These are phyloP conservation scores for Cochlearia excelsa DNA, from an alignment of 345 rosid species.

Conservation along the genomic window DNA sequence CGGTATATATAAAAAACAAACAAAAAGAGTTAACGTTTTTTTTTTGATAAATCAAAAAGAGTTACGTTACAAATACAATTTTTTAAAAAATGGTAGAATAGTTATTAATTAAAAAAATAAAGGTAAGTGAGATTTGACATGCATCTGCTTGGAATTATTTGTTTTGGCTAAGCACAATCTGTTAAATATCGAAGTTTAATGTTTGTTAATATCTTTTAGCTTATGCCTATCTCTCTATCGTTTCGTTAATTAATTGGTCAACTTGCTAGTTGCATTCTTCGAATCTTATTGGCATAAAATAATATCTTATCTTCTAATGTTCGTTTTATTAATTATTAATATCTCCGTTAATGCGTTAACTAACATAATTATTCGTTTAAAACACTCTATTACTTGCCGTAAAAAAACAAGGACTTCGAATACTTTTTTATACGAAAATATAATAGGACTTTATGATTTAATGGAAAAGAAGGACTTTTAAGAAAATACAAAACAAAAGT, in stretches of 20 bases:
- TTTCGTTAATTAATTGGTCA: conserved; percentile 29
- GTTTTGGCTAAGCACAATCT: conserved; percentile 29
- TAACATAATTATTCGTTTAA: too few relatives aligned
- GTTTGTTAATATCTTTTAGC: conserved; percentile 17
- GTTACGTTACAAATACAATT: conserved; percentile 7
- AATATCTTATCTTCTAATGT: conserved; percentile 16
- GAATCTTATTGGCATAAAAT: conserved; percentile 10
- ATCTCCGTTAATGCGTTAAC: neutral
- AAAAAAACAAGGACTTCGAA: too few relatives aligned
- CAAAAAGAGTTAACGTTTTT: too few relatives aligned
- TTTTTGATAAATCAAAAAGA: neutral
- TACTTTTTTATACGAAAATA: too few relatives aligned
- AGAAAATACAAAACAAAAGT: neutral
- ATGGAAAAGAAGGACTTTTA: too few relatives aligned
- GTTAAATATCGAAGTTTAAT: conserved; percentile 18
- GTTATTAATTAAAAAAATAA: neutral
- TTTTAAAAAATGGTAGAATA: neutral
- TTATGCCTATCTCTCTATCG: conserved; percentile 6
- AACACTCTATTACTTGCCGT: too few relatives aligned
- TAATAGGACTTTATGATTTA: too few relatives aligned
- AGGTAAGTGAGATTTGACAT: conserved; percentile 30
- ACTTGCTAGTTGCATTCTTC: conserved; percentile 15
- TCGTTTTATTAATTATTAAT: neutral
- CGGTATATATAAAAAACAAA: conserved; percentile 1
- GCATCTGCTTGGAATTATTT: conserved; percentile 25